Evolutionary conservation across 805 yeast genomes (phyloP).

Genomic region (Wickerhamiella alocasiicola): DNA sequence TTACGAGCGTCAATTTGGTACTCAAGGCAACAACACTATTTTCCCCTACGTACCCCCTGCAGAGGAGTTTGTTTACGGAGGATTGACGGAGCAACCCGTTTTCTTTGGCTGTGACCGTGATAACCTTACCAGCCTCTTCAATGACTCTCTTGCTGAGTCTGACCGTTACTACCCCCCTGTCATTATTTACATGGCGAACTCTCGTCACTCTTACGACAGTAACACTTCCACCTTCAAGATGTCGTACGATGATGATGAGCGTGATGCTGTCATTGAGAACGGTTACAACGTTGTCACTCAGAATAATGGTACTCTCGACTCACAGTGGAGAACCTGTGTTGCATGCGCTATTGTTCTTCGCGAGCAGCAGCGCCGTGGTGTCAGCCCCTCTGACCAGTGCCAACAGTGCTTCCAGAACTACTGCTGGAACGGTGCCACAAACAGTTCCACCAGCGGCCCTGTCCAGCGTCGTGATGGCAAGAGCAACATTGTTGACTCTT

Average conservation of each 20-base stretch:
- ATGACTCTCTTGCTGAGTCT: conserved; percentile 34
- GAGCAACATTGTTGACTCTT: conserved; percentile 16
- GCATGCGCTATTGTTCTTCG: conserved; percentile 70
- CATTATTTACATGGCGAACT: conserved; percentile 55
- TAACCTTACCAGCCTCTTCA: conserved; percentile 41
- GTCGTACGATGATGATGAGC: conserved; percentile 44
- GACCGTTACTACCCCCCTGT: conserved; percentile 43
- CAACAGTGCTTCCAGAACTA: conserved; percentile 49
- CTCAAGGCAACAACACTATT: conserved; percentile 41
- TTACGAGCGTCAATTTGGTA: conserved; percentile 43
- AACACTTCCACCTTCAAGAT: conserved; percentile 57
- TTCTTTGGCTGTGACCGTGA: conserved; percentile 63
- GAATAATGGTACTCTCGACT: conserved; percentile 48
- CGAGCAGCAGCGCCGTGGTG: conserved; percentile 51
- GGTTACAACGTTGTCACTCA: conserved; percentile 58
- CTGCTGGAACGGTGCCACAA: conserved; percentile 49
- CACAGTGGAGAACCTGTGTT: conserved; percentile 53
- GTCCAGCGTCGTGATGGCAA: conserved; percentile 28
- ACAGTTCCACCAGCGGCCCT: conserved; percentile 5
- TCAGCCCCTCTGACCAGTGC: conserved; percentile 52
- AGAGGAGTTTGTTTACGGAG: conserved; percentile 38
- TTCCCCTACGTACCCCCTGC: conserved; percentile 66
- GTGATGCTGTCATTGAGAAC: conserved; percentile 45
- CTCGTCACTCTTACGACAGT: conserved; percentile 44
- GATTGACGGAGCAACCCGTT: conserved; percentile 49